Base-by-base conservation (phyloP, 306 rosid genomes). In the Castanospermum australe region DNA sequence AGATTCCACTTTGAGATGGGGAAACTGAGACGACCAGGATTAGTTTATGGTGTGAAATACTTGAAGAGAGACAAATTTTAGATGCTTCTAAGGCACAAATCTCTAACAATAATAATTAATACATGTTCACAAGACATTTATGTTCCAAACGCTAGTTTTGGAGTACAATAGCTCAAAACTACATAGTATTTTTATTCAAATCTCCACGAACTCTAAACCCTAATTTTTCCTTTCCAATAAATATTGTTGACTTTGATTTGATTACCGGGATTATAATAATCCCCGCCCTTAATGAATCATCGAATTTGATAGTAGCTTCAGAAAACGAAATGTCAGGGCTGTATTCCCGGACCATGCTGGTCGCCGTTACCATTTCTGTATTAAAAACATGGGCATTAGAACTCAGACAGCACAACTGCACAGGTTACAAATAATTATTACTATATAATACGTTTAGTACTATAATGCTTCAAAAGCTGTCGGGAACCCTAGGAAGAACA, bases 391-490 rank as follows among this genome's bases (percentile, higher is more conserved):
- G 8, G 32, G 30, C 36, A 68, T 52, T 21, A 38, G 5, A 56
- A 67, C 64, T 28, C 42, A 59, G 57, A 38, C 76, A 81, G 52
- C 28, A 45, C 59, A 60, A 42, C 76, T 77, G 52, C 28, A 45
- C 59, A 60, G 32, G 70, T 65, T 41, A 65, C 44, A 85, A 77
- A 73, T 67, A 30, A 78, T 54, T 55, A 55, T 9, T 68, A 78
- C 17, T 48, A 8, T 20, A 54, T 76, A 74, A 54, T 76, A 74
- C 1, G 35, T 52, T 54, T 22, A 57, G 71, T 69, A 83, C 66
- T n/a, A n/a, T n/a, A 85, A 67, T 76, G 76, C 86, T 83, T 90
- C 89, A 84, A 78, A 75, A 80, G 87, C 81, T 84, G 90, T 89
- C 89, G 84, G 88, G 78, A 84, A 85, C 85, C 90, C 86, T 68